A percentile compares a stretch with the other conserved stretches of the same genome.
These are phyloP conservation scores for Saccharomycopsis babjevae DNA, from an alignment of 805 yeast species.

Conservation along the genomic window DNA sequence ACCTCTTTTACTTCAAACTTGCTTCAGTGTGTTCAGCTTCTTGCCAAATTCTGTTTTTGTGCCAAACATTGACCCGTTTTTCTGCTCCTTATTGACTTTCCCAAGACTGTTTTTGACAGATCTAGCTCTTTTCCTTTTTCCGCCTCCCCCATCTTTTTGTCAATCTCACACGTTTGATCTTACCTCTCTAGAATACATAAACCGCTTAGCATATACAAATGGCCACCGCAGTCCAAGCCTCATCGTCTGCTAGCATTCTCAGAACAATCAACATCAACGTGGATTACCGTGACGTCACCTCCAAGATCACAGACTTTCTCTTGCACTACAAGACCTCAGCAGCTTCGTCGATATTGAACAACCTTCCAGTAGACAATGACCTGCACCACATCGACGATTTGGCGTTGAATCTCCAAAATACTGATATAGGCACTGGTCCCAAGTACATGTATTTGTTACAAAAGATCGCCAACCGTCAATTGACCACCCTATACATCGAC, in stretches of 20 bases:
- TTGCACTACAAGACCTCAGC: constrained; percentile 44
- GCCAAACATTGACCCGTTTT: no score
- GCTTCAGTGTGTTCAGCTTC: no score
- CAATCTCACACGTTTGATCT: neutral
- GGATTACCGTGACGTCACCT: constrained; percentile 59
- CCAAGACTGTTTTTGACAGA: no score
- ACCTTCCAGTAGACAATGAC: neutral
- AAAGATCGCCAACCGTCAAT: constrained; percentile 74
- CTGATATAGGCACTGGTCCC: constrained; percentile 34
- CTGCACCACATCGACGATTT: constrained; percentile 24
- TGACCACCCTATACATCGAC: constrained; percentile 57
- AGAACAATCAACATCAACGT: constrained; percentile 63
- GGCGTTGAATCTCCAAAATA: constrained; percentile 19
- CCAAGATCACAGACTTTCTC: constrained; percentile 53
- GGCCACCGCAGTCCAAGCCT: constrained; percentile 8
- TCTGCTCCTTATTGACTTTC: no score
- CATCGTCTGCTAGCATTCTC: constrained; percentile 26
- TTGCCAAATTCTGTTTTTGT: no score
- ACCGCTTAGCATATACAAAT: neutral
- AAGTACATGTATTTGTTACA: constrained; percentile 74
- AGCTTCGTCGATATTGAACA: neutral
- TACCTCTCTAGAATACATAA: neutral
- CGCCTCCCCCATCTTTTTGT: neutral
- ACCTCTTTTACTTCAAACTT: no score
- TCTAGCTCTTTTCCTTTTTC: neutral